Evolutionary conservation across 345 rosid genomes (phyloP), one percentile per base, ranked within the genome.

Genomic region (Carallia pectinifolia): DNA sequence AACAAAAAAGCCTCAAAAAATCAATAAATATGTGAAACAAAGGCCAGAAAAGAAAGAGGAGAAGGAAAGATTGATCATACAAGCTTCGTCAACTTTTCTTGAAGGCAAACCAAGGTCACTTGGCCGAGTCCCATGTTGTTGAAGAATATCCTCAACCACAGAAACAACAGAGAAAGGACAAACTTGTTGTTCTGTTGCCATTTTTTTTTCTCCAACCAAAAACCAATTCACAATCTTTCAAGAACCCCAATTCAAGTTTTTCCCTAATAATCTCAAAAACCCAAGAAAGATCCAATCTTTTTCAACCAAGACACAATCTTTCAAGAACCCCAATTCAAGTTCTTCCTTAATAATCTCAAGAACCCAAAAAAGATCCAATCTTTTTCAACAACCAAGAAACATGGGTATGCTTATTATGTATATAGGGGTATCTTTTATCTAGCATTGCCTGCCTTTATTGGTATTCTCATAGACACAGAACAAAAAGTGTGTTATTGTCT

Each of bases 81-180:
- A 84, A 66, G 96, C 80, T 82, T 95, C 97, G 37, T 90, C 97
- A 0, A 77, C 78, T 72, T 71, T 87, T 53, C 82, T 74, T 2
- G 97, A 78, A n/a, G 79, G 81, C 72, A 84, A 74, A 31, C 67
- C 80, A 53, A 82, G 70, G 38, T 83, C 88, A 53, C 69, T 69
- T 59, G 77, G 67, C 70, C 83, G 79, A 47, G 56, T 68, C 44
- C 79, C 82, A 58, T 90, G 86, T 61, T 91, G 88, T 63, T 82
- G 84, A 76, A 95, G 88, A 69, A 95, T 84, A 67, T 86, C 97
- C 76, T 90, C 93, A 36, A 95, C 88, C 62, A 89, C 71, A 37
- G 97, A 89, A 59, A 81, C 88, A 53, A 86, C 82, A 53, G 89
- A 84, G 75, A 85, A 79, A 50, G 85, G 70, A 33, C 78, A 69